Evolutionary conservation across 108 stramenopile genomes (phyloP).

Genomic region (Aureococcus anophagefferens): DNA sequence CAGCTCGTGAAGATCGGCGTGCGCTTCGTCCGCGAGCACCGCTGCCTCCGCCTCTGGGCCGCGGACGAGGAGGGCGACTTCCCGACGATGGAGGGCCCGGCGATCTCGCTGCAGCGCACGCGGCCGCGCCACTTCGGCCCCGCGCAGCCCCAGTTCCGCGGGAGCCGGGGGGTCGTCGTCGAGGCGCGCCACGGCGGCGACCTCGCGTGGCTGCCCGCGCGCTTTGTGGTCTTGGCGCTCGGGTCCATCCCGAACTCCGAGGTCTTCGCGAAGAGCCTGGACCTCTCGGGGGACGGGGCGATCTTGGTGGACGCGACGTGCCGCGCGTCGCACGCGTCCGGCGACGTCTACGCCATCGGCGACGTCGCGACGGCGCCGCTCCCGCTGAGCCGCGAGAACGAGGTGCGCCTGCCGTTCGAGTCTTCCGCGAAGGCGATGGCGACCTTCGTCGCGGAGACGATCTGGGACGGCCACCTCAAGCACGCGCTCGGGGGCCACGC

Average conservation of each 20-base stretch:
- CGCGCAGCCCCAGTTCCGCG: constrained; percentile 15
- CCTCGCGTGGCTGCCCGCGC: constrained; percentile 16
- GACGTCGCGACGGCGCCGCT: constrained; percentile 22
- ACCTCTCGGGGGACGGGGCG: not conserved
- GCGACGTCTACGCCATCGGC: constrained; percentile 29
- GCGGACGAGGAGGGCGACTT: constrained; percentile 20
- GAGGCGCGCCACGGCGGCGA: not conserved
- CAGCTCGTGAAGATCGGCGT: constrained; percentile 31
- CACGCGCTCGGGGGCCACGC: no score
- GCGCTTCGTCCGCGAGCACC: constrained; percentile 23
- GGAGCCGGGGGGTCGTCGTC: constrained; percentile 28
- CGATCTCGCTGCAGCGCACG: constrained; percentile 20
- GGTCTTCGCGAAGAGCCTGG: constrained; percentile 9
- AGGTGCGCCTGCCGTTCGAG: constrained; percentile 4
- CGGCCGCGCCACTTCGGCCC: constrained; percentile 21
- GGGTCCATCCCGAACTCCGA: constrained; percentile 26
- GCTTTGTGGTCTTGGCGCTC: constrained; percentile 25
- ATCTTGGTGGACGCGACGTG: constrained; percentile 15
- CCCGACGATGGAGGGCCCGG: constrained; percentile 26
- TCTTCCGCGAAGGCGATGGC: constrained; percentile 17
- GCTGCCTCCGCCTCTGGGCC: constrained; percentile 22
- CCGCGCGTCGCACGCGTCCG: constrained; percentile 15
- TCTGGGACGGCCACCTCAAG: not conserved
- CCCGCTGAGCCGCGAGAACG: constrained; percentile 11
- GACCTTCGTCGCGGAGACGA: not conserved